phyloP scores from a whole-genome alignment of 1,284 basidiomycete genomes.

The Tetrapyrgos nigripes region DNA sequence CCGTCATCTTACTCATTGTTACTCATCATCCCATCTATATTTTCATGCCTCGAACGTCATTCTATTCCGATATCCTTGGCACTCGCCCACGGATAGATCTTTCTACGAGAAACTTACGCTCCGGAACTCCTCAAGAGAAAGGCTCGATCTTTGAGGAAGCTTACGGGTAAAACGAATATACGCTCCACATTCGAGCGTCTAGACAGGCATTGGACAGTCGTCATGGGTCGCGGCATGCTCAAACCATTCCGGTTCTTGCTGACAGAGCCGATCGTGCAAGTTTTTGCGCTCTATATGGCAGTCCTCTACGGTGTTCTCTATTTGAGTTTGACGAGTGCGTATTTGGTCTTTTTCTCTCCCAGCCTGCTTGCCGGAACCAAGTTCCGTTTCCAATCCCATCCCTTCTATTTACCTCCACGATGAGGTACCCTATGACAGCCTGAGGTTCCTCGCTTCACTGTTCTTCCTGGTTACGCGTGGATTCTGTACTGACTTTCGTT shows the following conservation, averaged over 20 bases:
- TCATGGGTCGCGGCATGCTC: conserved; percentile 41
- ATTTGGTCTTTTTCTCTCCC: background rate
- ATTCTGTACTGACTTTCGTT: background rate
- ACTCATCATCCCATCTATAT: conserved; percentile 6
- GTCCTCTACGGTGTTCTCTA: conserved; percentile 50
- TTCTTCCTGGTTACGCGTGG: background rate
- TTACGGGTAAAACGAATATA: conserved; percentile 25
- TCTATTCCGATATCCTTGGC: too few species aligned
- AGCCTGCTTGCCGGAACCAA: too few species aligned
- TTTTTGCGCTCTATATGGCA: conserved; percentile 44
- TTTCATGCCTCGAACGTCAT: too few species aligned
- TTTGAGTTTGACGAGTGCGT: conserved; percentile 42
- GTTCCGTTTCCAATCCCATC: too few species aligned
- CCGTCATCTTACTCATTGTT: conserved; percentile 1
- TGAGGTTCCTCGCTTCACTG: background rate
- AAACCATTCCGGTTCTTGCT: conserved; percentile 33
- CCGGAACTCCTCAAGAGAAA: conserved; percentile 36
- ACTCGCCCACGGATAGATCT: too few species aligned
- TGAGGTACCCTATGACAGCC: background rate
- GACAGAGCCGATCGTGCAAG: conserved; percentile 49
- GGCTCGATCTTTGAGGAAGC: conserved; percentile 28
- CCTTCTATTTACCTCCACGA: too few species aligned
- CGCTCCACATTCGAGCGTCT: conserved; percentile 29
- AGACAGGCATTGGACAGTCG: conserved; percentile 30
- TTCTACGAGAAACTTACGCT: conserved; percentile 38